These are phyloP conservation scores for Ophiostoma fasciatum DNA, from an alignment of 2,329 filamentous ascomycete species.

Conservation along the genomic window DNA sequence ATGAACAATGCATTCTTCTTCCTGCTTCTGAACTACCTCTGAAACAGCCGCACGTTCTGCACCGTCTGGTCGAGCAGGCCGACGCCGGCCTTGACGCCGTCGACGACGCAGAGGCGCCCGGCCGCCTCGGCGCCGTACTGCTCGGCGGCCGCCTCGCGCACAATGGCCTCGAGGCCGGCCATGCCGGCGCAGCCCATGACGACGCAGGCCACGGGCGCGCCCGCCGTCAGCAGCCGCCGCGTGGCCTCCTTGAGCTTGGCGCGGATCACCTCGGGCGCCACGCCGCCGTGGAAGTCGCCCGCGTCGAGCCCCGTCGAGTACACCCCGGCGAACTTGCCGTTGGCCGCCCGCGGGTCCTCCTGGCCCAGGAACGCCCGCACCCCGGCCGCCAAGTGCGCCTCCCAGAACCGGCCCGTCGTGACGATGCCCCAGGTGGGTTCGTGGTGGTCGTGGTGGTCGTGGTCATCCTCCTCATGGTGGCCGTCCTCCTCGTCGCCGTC, in stretches of 20 bases:
- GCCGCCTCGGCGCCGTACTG: constrained; percentile 41
- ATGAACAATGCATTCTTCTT: not conserved
- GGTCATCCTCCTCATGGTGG: no score
- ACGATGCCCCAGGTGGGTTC: constrained; percentile 62
- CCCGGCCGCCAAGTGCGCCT: constrained; percentile 51
- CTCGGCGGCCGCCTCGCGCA: constrained; percentile 52
- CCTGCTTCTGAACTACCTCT: not conserved
- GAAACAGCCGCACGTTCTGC: constrained; percentile 26
- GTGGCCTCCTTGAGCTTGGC: constrained; percentile 56
- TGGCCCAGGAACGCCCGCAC: constrained; percentile 49
- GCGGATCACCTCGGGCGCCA: constrained; percentile 48
- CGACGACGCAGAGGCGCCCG: constrained; percentile 53
- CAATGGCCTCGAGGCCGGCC: constrained; percentile 68
- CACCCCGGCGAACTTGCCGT: constrained; percentile 57
- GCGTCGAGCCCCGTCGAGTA: constrained; percentile 71
- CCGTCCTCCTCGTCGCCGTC: no score
- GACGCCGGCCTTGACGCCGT: constrained; percentile 62
- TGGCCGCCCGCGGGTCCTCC: constrained; percentile 17
- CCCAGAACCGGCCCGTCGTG: constrained; percentile 76
- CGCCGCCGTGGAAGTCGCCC: constrained; percentile 58
- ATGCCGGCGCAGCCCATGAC: constrained; percentile 86
- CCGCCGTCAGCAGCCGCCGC: constrained; percentile 43
- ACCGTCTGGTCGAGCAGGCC: constrained; percentile 43
- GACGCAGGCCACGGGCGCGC: constrained; percentile 47
- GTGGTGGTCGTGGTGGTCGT: no score